Evolutionary conservation across 2,329 filamentous ascomycete species (phyloP).

Genomic region (Cercospora sp.): DNA sequence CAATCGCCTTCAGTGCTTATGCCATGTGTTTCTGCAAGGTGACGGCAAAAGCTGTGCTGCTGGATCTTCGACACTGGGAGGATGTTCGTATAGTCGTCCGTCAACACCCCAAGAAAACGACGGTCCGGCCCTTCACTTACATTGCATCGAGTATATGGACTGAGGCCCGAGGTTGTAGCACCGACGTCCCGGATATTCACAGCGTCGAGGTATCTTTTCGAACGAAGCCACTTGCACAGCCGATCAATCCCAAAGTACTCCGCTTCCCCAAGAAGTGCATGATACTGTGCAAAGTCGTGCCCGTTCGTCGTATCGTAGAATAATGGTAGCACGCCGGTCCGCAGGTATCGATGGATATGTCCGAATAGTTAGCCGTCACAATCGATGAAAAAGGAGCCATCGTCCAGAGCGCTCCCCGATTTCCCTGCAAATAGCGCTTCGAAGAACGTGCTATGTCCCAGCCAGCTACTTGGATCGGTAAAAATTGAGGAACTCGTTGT

Average conservation of each 20-base stretch:
- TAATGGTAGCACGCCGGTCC: not conserved
- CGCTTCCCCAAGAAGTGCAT: slow-evolving; percentile 6
- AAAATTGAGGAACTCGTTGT: not conserved
- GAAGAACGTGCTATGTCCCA: not conserved
- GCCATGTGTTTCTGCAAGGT: not conserved
- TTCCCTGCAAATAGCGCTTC: not conserved
- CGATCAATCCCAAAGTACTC: slow-evolving; percentile 12
- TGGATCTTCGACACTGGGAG: not conserved
- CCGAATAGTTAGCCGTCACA: not conserved
- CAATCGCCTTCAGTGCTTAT: not conserved
- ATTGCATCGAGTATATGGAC: not conserved
- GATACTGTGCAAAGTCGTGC: slow-evolving; percentile 11
- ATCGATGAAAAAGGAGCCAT: not conserved
- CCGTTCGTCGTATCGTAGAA: slow-evolving; percentile 2
- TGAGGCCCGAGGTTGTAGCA: not conserved
- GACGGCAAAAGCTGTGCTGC: too few species aligned
- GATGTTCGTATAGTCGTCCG: not conserved
- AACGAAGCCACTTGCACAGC: slow-evolving; percentile 2
- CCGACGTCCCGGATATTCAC: not conserved
- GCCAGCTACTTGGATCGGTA: not conserved
- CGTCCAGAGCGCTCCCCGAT: not conserved
- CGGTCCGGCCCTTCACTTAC: not conserved
- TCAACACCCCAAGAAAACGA: not conserved
- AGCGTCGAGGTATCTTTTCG: not conserved
- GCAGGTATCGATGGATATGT: not conserved